phyloP scores from a whole-genome alignment of 257 asterid species.

The Solanum megistacrolobum region DNA sequence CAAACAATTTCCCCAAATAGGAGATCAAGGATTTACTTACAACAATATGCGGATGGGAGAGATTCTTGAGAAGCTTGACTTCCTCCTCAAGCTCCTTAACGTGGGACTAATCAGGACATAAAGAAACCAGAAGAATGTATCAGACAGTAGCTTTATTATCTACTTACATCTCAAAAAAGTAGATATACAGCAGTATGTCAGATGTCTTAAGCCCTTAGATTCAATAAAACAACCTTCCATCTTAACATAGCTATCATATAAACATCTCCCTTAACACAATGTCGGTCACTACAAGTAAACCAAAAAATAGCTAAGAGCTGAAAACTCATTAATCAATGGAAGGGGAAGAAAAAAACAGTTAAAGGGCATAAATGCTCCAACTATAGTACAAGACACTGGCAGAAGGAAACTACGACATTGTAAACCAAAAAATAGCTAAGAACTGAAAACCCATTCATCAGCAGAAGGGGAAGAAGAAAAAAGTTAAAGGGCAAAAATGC shows the following conservation, averaged over 20 bases:
- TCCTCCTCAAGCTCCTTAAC: conserved; percentile 94
- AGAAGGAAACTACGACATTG: neutral
- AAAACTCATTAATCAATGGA: neutral
- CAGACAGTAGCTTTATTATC: neutral
- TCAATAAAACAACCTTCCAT: neutral
- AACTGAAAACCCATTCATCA: neutral
- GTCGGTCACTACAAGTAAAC: neutral
- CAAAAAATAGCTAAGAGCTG: neutral
- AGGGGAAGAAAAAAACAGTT: neutral
- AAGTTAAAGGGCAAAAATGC: neutral
- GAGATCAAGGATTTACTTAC: conserved; percentile 32
- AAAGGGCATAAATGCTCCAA: neutral
- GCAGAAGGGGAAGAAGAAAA: neutral
- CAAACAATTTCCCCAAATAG: neutral
- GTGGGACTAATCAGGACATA: conserved; percentile 41
- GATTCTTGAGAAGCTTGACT: conserved; percentile 87
- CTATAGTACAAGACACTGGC: neutral
- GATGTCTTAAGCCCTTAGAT: neutral
- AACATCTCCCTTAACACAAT: neutral
- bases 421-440: neutral
- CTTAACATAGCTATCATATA: neutral
- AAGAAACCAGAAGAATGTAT: neutral
- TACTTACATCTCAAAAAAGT: neutral
- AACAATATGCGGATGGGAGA: conserved; percentile 92
- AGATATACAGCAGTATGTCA: neutral